Evolutionary conservation across 768 basidiomycete genomes (phyloP).

Genomic region (Kwoniella dendrophila): DNA sequence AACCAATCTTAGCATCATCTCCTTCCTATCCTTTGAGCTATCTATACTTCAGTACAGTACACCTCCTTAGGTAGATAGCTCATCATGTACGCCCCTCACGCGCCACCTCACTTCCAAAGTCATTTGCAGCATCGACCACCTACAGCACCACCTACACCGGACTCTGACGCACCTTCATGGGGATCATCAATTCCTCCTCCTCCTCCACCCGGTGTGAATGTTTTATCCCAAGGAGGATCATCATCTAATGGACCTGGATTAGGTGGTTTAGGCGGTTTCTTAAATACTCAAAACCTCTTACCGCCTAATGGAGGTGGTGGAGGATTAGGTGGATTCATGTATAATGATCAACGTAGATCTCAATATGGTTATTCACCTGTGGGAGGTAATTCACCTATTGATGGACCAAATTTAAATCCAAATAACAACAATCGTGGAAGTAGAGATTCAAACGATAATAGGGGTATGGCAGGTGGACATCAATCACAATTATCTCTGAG

Average conservation of each 20-base stretch:
- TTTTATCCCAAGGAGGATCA: background rate
- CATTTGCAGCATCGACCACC: conserved; percentile 26
- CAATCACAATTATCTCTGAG: conserved; percentile 15
- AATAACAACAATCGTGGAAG: conserved; percentile 9
- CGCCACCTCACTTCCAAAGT: conserved; percentile 15
- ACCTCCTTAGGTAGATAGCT: background rate
- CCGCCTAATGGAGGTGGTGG: background rate
- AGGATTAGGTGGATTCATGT: conserved; percentile 1
- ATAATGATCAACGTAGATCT: background rate
- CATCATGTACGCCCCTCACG: conserved; percentile 20
- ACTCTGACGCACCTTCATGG: conserved; percentile 17
- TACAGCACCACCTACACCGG: conserved; percentile 31
- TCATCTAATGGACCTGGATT: too few species aligned
- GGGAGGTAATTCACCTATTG: conserved; percentile 5
- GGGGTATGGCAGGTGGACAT: conserved; percentile 27
- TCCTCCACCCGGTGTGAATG: conserved; percentile 1
- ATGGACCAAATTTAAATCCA: background rate
- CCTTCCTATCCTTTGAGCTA: background rate
- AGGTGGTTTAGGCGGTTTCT: conserved; percentile 5
- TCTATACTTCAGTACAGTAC: background rate
- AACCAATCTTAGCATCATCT: background rate
- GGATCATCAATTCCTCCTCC: background rate
- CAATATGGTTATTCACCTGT: background rate
- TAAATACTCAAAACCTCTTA: background rate
- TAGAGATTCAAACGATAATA: conserved; percentile 4